Evolutionary conservation across 345 rosid genomes (phyloP).

Genomic region (Linum tenue): DNA sequence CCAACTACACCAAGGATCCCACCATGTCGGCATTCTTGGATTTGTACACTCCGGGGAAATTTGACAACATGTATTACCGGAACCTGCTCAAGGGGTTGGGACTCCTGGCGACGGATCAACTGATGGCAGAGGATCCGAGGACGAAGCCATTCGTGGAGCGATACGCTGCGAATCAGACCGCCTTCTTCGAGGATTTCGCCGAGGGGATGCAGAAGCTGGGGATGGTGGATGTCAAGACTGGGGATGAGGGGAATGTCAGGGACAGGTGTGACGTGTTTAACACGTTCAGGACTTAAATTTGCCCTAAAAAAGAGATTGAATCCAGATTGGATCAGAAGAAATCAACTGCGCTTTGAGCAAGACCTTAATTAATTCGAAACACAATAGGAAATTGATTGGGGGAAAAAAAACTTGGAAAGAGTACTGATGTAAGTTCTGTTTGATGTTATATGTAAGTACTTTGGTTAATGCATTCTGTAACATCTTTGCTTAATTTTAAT

Average conservation of each 20-base stretch:
- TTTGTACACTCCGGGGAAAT: background rate
- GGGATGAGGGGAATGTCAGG: background rate
- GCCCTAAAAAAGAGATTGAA: too few relatives aligned
- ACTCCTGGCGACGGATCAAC: background rate
- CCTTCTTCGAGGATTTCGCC: background rate
- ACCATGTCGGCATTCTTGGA: background rate
- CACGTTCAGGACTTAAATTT: background rate
- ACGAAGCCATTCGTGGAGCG: background rate
- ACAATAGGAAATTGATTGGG: too few relatives aligned
- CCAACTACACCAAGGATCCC: background rate
- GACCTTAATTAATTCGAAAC: too few relatives aligned
- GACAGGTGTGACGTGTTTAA: background rate
- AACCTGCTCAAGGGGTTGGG: background rate
- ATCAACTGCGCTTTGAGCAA: too few relatives aligned
- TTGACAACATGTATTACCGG: background rate
- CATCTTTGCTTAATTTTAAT: too few relatives aligned
- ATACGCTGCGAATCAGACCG: background rate
- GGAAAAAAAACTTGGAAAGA: too few relatives aligned
- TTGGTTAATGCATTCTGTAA: too few relatives aligned
- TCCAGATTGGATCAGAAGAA: too few relatives aligned
- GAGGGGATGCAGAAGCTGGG: background rate
- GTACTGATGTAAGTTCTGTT: too few relatives aligned
- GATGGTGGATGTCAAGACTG: background rate
- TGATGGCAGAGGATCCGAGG: background rate
- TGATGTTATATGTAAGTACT: too few relatives aligned